Percentiles rank a stretch among this genome's conserved stretches.
Conservation (phyloP, 1,284 basidiomycete genomes). For the Clitocybe nebularis region DNA sequence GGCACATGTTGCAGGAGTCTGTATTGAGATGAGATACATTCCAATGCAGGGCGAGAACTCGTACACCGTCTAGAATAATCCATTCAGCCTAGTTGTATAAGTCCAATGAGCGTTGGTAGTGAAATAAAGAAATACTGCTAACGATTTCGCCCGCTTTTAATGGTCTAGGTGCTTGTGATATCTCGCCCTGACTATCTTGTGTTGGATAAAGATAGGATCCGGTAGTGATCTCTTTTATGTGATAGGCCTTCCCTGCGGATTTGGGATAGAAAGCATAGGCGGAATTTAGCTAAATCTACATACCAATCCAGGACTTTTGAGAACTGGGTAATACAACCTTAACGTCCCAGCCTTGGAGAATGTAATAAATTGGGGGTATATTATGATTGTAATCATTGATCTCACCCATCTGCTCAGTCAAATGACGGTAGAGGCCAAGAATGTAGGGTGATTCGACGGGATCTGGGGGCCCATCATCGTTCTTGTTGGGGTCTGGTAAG, state of each 20-base stretch:
- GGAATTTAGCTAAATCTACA: conserved; percentile 12
- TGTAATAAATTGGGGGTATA: neutral
- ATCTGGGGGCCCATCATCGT: conserved; percentile 87
- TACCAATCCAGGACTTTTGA: conserved; percentile 90
- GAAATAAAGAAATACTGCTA: conserved; percentile 10
- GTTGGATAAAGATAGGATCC: conserved; percentile 83
- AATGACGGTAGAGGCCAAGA: conserved; percentile 69
- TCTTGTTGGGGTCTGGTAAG: conserved; percentile 35
- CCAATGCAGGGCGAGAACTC: conserved; percentile 20
- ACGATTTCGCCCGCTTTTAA: conserved; percentile 70
- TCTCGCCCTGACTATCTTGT: conserved; percentile 75
- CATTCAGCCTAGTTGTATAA: conserved; percentile 60
- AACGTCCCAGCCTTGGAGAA: conserved; percentile 71
- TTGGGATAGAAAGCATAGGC: conserved; percentile 5
- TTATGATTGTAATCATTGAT: neutral
- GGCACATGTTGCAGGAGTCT: conserved; percentile 90
- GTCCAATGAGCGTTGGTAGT: neutral
- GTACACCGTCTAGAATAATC: conserved; percentile 83
- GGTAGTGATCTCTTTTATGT: conserved; percentile 74
- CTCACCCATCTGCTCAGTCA: conserved; percentile 63
- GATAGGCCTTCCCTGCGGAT: conserved; percentile 72
- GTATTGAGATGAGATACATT: conserved; percentile 10
- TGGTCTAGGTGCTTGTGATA: conserved; percentile 55
- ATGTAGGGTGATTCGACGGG: conserved; percentile 76
- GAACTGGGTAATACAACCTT: conserved; percentile 85